Conservation (phyloP, 768 basidiomycete species). For the Lentinula lateritia region DNA sequence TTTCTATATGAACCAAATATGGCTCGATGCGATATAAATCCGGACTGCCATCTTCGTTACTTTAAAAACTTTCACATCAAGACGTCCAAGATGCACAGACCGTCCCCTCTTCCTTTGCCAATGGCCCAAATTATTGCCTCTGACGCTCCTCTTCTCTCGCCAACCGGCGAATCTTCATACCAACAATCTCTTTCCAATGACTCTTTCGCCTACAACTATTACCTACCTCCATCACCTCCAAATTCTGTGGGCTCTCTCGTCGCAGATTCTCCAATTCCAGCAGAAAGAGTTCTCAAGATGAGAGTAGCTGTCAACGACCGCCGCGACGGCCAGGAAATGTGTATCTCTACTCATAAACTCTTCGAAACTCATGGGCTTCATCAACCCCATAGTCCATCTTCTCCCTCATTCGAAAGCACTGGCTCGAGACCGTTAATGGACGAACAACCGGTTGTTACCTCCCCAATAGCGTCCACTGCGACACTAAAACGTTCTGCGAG, state of each 20-base stretch:
- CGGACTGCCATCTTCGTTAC: background rate
- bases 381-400: conserved; percentile 25
- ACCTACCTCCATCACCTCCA: conserved; percentile 43
- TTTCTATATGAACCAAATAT: background rate
- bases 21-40: conserved; percentile 2
- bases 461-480: conserved; percentile 19
- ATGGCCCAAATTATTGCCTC: conserved; percentile 55
- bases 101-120: conserved; percentile 28
- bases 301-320: conserved; percentile 38
- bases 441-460: conserved; percentile 25
- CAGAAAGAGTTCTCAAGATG: conserved; percentile 45
- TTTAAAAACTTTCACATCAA: conserved; percentile 6
- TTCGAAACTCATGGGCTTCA: conserved; percentile 47
- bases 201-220: conserved; percentile 44
- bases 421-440: conserved; percentile 23
- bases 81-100: background rate
- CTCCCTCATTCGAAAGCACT: conserved; percentile 17
- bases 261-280: conserved; percentile 40
- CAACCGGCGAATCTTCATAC: conserved; percentile 13
- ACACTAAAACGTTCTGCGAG: conserved; percentile 42
- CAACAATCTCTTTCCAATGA: conserved; percentile 19
- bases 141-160: conserved; percentile 57
- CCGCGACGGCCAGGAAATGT: conserved; percentile 44
- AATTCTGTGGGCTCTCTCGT: conserved; percentile 37
- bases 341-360: conserved; percentile 67